These are phyloP conservation scores for Orbilia ellipsospora DNA, from an alignment of 2,329 filamentous ascomycete species.

Conservation along the genomic window DNA sequence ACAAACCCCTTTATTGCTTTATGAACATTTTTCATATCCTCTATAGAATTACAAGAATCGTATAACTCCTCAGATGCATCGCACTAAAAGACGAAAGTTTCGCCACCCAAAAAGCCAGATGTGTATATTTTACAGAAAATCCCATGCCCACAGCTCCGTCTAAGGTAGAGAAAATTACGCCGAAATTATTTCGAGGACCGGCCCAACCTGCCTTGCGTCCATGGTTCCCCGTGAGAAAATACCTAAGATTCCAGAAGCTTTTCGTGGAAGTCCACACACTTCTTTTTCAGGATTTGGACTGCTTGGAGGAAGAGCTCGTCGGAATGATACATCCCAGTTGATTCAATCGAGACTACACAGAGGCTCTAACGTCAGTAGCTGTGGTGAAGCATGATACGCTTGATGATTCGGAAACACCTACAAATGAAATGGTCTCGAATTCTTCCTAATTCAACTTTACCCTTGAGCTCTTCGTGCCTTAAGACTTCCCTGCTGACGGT, in stretches of 20 bases:
- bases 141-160: too few species aligned
- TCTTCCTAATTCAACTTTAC: constrained; percentile 92
- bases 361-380: constrained; percentile 7
- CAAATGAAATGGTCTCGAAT: constrained; percentile 95
- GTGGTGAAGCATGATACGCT: not conserved
- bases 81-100: constrained; percentile 13
- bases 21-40: constrained; percentile 29
- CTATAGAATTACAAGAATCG: constrained; percentile 39
- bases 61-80: constrained; percentile 47
- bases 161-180: too few species aligned
- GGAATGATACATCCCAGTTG: constrained; percentile 92
- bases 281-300: constrained; percentile 83
- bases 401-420: constrained; percentile 33
- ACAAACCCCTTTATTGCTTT: constrained; percentile 3
- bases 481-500: constrained; percentile 94
- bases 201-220: not conserved
- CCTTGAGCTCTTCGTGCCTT: constrained; percentile 90
- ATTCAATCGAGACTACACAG: constrained; percentile 78
- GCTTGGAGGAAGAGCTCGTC: constrained; percentile 93
- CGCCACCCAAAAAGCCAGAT: not conserved
- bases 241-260: constrained; percentile 51
- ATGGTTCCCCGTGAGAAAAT: constrained; percentile 22
- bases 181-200: not conserved
- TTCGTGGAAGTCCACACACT: constrained; percentile 68
- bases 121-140: too few species aligned